These are phyloP conservation scores for Protea cynaroides DNA, from an alignment of 164 flowering plant genomes.

Conservation along the genomic window DNA sequence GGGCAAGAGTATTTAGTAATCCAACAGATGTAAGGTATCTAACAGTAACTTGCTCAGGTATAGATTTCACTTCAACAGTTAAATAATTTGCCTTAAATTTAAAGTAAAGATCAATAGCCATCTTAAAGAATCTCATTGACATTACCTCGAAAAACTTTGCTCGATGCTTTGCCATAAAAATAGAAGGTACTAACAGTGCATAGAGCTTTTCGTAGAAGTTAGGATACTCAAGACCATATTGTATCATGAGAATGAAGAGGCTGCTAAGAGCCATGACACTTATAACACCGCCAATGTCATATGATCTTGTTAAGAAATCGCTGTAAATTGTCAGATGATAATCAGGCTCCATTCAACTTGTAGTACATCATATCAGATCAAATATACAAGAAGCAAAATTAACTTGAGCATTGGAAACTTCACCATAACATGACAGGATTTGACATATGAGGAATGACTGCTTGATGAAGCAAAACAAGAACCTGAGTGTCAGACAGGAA, in stretches of 20 bases:
- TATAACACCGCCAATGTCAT: slow-evolving; percentile 93
- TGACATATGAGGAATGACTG: slow-evolving; percentile 71
- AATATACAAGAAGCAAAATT: neutral
- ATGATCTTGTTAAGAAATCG: slow-evolving; percentile 91
- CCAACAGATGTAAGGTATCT: too few relatives aligned
- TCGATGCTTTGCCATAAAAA: slow-evolving; percentile 85
- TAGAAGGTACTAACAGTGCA: slow-evolving; percentile 67
- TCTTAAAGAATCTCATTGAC: neutral
- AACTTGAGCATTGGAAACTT: slow-evolving; percentile 1
- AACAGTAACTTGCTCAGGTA: too few relatives aligned
- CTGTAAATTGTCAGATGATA: slow-evolving; percentile 40
- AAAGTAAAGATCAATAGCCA: neutral
- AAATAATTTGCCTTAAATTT: neutral
- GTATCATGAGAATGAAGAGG: slow-evolving; percentile 81
- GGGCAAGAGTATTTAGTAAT: too few relatives aligned
- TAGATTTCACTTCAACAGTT: neutral
- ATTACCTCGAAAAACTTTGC: slow-evolving; percentile 82
- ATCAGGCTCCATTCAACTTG: slow-evolving; percentile 12
- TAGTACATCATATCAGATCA: neutral
- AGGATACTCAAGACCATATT: slow-evolving; percentile 89
- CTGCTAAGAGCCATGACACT: slow-evolving; percentile 98
- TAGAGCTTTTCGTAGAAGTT: slow-evolving; percentile 91
- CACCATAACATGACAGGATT: slow-evolving; percentile 83
- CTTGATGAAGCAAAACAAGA: slow-evolving; percentile 67
- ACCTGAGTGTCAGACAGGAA: slow-evolving; percentile 41